Base-by-base conservation (phyloP, 2,329 filamentous ascomycete genomes). In the Neofusicoccum kwambonambiense region DNA sequence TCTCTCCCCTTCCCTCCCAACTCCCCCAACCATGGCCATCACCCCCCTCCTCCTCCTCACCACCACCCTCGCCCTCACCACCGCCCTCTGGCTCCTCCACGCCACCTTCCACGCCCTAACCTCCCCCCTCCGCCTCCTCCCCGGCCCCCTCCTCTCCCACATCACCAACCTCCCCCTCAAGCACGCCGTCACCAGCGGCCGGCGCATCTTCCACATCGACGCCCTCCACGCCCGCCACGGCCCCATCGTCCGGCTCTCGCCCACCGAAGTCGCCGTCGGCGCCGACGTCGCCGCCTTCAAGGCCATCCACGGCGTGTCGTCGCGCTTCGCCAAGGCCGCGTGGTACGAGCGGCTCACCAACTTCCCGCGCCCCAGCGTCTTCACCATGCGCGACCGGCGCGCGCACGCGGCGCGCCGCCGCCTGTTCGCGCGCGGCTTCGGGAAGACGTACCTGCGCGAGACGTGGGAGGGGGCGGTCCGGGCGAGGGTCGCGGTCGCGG, bases 131-230 rank as follows among this genome's bases (percentile, higher is more conserved):
- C 67, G 68, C 19, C 70, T 70, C 47, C 51, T 75, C 1, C 74
- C 73, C 0, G 73, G 74, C 2, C 74, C 74, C 34, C 73, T 71
- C 71, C 72, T 73, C 50, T 72, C 71, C n/a, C 70, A 68, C 47
- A 75, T 75, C 47, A 75, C 73, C 6, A 71, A 75, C 58, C 70
- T 74, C n/a, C 69, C 70, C 19, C 69, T 80, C 31, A 79, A 79
- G 64, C 68, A 72, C 8, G 74, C 75, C 8, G 74, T 78, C 15
- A 66, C 79, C 6, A 69, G 69, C 5, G 77, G 78, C 8, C 73
- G 75, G 11, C 73, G 78, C 1, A 75, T 77, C 56, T 75, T 77
- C 63, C 77, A 78, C 67, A 76, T 80, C 41, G 72, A 80, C 64
- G 64, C 67, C 4, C 70, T 80, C 0, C 78, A 80, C 66, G 62